Percentiles rank a stretch among this genome's conserved stretches.
Conservation (phyloP, 2,329 filamentous ascomycete genomes). For the Colletotrichum sp. region DNA sequence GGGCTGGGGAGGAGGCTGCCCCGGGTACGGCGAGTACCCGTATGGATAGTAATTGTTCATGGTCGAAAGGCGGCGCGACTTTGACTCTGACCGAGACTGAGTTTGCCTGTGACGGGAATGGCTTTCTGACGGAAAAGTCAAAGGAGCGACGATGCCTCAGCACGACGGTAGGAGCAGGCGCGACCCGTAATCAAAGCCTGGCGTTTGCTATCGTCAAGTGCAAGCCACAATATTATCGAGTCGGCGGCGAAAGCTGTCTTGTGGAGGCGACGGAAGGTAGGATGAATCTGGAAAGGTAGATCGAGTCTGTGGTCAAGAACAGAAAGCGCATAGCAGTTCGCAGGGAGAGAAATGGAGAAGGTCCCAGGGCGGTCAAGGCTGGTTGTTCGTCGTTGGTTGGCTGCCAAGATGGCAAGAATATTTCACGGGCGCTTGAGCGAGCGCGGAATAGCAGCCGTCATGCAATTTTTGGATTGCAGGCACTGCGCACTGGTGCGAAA, state of each 20-base stretch:
- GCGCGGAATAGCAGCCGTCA: constrained; percentile 8
- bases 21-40: constrained; percentile 35
- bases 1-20: constrained; percentile 23
- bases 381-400: neutral
- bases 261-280: neutral
- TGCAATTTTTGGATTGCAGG: neutral
- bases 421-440: constrained; percentile 10
- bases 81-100: neutral
- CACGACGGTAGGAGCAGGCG: neutral
- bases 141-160: neutral
- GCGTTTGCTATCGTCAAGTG: neutral
- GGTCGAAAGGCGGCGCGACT: neutral
- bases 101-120: neutral
- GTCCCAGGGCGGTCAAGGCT: neutral
- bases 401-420: constrained; percentile 4
- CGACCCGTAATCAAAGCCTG: neutral
- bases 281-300: neutral
- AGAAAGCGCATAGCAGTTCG: constrained; percentile 11
- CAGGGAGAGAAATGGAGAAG: neutral
- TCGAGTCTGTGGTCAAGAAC: neutral
- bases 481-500: neutral
- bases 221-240: neutral
- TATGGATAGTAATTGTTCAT: constrained; percentile 46
- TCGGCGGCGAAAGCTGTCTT: neutral
- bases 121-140: neutral